These are phyloP conservation scores for Dryas octopetala DNA, from an alignment of 306 rosid species.

Conservation along the genomic window DNA sequence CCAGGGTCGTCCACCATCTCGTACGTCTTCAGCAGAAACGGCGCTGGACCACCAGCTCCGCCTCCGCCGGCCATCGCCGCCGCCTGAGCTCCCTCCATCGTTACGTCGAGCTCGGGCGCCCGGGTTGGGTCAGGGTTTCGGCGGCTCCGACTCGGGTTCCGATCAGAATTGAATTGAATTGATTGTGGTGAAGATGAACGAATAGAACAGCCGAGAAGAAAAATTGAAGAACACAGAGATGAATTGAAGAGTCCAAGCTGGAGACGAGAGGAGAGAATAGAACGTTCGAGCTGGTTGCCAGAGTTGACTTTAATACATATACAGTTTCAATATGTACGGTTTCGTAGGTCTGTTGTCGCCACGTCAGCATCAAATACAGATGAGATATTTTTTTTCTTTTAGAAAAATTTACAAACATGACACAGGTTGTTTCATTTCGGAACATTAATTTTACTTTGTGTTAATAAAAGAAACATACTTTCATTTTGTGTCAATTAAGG, in stretches of 20 bases:
- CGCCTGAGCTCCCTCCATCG: slow-evolving; percentile 47
- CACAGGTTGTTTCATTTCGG: too few relatives aligned
- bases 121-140: neutral
- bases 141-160: neutral
- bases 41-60: slow-evolving; percentile 75
- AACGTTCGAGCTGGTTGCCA: neutral
- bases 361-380: neutral
- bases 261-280: neutral
- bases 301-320: neutral
- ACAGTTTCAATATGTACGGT: neutral
- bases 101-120: neutral
- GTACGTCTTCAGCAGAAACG: slow-evolving; percentile 81
- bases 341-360: neutral
- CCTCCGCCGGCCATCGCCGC: slow-evolving; percentile 24
- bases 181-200: neutral
- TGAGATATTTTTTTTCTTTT: neutral
- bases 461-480: too few relatives aligned
- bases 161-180: neutral
- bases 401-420: too few relatives aligned
- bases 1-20: slow-evolving; percentile 87
- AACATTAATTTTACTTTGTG: too few relatives aligned
- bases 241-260: neutral
- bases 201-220: neutral
- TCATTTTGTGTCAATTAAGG: too few relatives aligned
- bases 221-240: neutral